phyloP scores from a whole-genome alignment of 345 rosid genomes.

The Cardamine resedifolia region DNA sequence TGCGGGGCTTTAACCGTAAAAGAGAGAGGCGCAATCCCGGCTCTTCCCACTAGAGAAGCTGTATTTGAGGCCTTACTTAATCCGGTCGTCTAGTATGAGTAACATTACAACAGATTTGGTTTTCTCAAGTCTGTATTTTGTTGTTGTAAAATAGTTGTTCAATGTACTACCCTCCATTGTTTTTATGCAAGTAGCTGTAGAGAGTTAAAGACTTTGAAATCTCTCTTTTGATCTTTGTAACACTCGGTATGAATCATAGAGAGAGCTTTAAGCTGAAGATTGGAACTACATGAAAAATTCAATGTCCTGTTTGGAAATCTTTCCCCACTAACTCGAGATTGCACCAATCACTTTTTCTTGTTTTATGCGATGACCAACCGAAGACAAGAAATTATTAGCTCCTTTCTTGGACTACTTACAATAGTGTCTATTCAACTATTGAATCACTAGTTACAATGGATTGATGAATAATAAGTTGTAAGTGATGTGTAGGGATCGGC shows the following conservation, averaged over 20 bases:
- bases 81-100: constrained; percentile 39
- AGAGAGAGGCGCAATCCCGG: constrained; percentile 92
- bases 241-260: background rate
- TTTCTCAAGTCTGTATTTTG: background rate
- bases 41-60: constrained; percentile 78
- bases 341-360: too few relatives aligned
- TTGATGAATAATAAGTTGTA: too few relatives aligned
- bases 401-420: too few relatives aligned
- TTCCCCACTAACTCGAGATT: too few relatives aligned
- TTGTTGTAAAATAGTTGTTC: constrained; percentile 23
- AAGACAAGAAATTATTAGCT: too few relatives aligned
- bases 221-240: background rate
- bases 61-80: constrained; percentile 56
- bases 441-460: too few relatives aligned
- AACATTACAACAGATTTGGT: background rate
- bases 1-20: constrained; percentile 93
- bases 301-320: too few relatives aligned
- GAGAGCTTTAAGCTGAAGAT: background rate
- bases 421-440: too few relatives aligned
- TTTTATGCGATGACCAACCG: too few relatives aligned
- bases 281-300: too few relatives aligned
- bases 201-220: background rate
- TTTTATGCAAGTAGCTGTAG: constrained; percentile 10
- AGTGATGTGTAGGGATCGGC: too few relatives aligned
- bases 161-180: constrained; percentile 1